Evolutionary conservation across 305 asterid species (phyloP), one percentile per base, ranked within the genome.

Genomic region (Fraxinus albicans): DNA sequence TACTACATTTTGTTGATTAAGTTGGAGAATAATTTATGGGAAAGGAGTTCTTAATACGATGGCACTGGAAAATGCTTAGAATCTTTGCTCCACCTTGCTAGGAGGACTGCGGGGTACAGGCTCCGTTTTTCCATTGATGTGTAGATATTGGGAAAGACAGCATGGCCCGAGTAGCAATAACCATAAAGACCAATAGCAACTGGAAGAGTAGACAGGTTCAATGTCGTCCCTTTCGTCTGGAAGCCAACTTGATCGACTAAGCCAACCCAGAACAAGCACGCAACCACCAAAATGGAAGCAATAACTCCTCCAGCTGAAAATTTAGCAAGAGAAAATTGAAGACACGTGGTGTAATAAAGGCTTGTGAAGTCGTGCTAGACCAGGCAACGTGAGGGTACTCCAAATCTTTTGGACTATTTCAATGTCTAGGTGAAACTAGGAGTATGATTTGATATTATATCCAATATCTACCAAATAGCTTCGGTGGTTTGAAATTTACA

Each of bases 121-220:
- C 84, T 89, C 9, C 90, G 98, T 65, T 93, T 93, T 79, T 87
- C 93, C 98, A 96, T 83, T 4, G 99, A 96, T 4, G 94, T 86
- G 82, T 96, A 96, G 80, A 96, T 96, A 80, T 94, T 96, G 44
- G 99, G 99, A 58, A 96, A 91, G 63, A 96, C 97, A 4, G 98
- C 98, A 75, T 96, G 98, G 0, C 99, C 99, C 0, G 98, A 92
- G 88, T 94, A 96, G 91, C 98, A 96, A 80, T 90, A 96, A 35
- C 98, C 99, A 36, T 93, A 96, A 40, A 96, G 93, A 63, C 99
- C 99, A 23, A 96, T 86, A 47, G 99, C 98, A 80, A 96, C 99
- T 0, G 99, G 99, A 79, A 96, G 94, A 77, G 91, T 88, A 2
- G 99, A 88, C 63, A 96, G 93, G 89, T 96, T 94, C 42, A 96